These are phyloP conservation scores for Rosa lucieae DNA, from an alignment of 306 rosid genomes.

Conservation along the genomic window DNA sequence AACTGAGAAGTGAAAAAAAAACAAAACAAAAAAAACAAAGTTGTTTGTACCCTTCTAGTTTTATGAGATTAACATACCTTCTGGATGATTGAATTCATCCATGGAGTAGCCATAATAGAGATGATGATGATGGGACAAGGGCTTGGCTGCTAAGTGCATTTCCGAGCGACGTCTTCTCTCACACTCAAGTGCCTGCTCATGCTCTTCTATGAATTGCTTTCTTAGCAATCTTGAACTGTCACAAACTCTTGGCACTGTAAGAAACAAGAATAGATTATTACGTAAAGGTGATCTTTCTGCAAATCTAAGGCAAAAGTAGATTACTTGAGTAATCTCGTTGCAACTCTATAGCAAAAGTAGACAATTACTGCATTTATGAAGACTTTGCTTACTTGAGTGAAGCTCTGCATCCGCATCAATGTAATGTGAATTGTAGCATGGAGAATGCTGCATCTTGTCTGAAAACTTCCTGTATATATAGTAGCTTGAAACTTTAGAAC, in stretches of 20 bases:
- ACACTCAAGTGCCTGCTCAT: conserved; percentile 33
- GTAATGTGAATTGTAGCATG: conserved; percentile 28
- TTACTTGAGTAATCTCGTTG: background rate
- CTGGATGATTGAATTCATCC: conserved; percentile 30
- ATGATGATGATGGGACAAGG: conserved; percentile 19
- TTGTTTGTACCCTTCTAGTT: background rate
- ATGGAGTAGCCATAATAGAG: conserved; percentile 29
- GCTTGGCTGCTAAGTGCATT: conserved; percentile 24
- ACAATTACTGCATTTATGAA: background rate
- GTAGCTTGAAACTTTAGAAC: background rate
- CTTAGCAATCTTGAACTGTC: conserved; percentile 35
- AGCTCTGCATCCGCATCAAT: conserved; percentile 41
- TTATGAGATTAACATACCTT: conserved; percentile 24
- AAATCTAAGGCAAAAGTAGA: background rate
- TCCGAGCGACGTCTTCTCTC: conserved; percentile 33
- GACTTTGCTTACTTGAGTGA: conserved; percentile 33
- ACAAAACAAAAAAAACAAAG: too few relatives aligned
- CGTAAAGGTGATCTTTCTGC: background rate
- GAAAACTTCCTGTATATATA: conserved; percentile 32
- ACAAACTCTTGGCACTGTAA: conserved; percentile 29
- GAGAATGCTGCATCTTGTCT: conserved; percentile 30
- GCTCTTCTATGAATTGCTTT: conserved; percentile 34
- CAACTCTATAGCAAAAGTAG: background rate
- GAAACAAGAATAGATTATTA: background rate
- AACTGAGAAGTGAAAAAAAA: background rate